Percentiles rank a stretch among this genome's conserved stretches.
Conservation (phyloP, 192 early-diverging fungal genomes). For the Dimargaris verticillata region DNA sequence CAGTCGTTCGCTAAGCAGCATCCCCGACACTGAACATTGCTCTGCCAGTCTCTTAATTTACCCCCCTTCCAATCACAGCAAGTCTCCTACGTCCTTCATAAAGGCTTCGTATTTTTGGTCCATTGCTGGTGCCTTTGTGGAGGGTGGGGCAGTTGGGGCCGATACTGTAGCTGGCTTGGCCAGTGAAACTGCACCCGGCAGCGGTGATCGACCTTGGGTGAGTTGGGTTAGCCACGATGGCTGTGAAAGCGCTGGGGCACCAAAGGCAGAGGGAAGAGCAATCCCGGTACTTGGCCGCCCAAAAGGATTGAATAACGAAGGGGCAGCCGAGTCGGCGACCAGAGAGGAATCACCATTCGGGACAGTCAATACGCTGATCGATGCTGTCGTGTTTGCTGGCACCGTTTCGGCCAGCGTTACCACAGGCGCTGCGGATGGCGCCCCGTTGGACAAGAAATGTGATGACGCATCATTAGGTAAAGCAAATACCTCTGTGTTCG, state of each 20-base stretch:
- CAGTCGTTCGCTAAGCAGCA: too few relatives aligned
- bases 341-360: neutral
- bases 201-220: neutral
- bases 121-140: neutral
- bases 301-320: neutral
- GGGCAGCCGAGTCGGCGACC: neutral
- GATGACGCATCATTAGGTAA: neutral
- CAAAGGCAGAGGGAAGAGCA: neutral
- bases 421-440: neutral
- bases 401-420: neutral
- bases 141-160: neutral
- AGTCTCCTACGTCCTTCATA: neutral
- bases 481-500: neutral
- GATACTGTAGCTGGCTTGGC: neutral
- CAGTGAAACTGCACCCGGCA: neutral
- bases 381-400: neutral
- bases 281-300: neutral
- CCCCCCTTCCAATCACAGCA: neutral
- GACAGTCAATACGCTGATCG: neutral
- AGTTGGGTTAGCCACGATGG: neutral
- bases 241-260: neutral
- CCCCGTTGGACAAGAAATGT: neutral
- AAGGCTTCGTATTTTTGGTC: neutral
- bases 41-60: too few relatives aligned
- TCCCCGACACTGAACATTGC: too few relatives aligned